Percentiles rank a stretch among this genome's conserved stretches.
Evolutionary conservation across 2,329 filamentous ascomycete genomes (phyloP).

Genomic region (Aspergillus sp.): DNA sequence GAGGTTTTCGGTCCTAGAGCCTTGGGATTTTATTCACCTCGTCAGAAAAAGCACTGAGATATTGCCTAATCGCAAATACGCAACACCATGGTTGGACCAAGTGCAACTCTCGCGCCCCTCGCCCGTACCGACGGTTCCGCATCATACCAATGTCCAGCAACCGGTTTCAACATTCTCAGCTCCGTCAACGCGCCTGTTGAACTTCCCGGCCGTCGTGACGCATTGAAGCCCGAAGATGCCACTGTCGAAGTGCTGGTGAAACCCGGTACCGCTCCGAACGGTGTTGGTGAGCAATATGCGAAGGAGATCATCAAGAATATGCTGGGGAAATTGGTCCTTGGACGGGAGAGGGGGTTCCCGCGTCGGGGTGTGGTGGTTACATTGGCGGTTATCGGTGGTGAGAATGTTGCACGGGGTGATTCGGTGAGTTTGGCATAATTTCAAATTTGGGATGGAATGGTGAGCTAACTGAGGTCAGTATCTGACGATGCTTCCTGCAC

Average conservation of each 20-base stretch:
- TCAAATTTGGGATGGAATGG: not conserved
- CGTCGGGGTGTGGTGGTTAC: slow-evolving; percentile 39
- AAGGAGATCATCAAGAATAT: slow-evolving; percentile 50
- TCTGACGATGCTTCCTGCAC: slow-evolving; percentile 69
- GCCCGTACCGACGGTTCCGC: slow-evolving; percentile 36
- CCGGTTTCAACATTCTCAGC: slow-evolving; percentile 71
- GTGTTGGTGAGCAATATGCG: slow-evolving; percentile 75
- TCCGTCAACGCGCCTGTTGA: slow-evolving; percentile 92
- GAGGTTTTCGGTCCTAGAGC: not conserved
- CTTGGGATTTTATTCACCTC: too few relatives aligned
- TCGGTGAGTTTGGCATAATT: slow-evolving; percentile 23
- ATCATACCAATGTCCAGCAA: slow-evolving; percentile 34
- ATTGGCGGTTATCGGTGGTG: slow-evolving; percentile 34
- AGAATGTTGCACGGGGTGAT: slow-evolving; percentile 29
- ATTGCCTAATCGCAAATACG: not conserved
- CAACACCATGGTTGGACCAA: slow-evolving; percentile 28
- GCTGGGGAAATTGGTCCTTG: slow-evolving; percentile 34
- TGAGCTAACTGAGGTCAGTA: slow-evolving; percentile 47
- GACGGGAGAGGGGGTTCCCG: slow-evolving; percentile 36
- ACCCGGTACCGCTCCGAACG: slow-evolving; percentile 75
- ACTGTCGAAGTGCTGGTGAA: slow-evolving; percentile 84
- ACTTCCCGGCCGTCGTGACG: slow-evolving; percentile 68
- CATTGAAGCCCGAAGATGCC: slow-evolving; percentile 82
- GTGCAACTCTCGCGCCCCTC: slow-evolving; percentile 27
- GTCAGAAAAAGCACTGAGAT: too few relatives aligned